phyloP scores from a whole-genome alignment of 345 rosid species.

The Eucalyptus rudis region DNA sequence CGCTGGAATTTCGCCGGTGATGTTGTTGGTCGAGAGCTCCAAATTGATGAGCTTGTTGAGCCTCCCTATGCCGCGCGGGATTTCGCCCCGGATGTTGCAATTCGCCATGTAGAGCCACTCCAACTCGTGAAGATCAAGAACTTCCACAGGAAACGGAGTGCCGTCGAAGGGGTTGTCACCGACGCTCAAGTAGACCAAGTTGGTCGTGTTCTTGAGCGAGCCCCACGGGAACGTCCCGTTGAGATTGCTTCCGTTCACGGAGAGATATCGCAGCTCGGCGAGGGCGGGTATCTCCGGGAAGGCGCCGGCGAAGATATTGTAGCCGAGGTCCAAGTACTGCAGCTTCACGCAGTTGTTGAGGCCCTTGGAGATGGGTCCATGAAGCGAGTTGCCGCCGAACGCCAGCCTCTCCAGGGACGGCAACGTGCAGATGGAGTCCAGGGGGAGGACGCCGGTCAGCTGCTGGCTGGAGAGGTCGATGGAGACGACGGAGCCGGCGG shows the following conservation, averaged over 20 bases:
- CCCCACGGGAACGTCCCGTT: slow-evolving; percentile 25
- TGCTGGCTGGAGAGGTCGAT: slow-evolving; percentile 16
- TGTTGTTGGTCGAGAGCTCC: slow-evolving; percentile 13
- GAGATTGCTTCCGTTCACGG: not conserved
- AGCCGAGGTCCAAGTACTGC: slow-evolving; percentile 3
- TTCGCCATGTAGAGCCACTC: slow-evolving; percentile 22
- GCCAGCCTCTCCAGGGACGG: slow-evolving; percentile 1
- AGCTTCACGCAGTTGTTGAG: not conserved
- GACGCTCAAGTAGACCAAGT: slow-evolving; percentile 11
- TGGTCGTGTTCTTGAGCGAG: slow-evolving; percentile 7
- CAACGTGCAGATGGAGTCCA: not conserved
- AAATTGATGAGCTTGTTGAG: slow-evolving; percentile 15
- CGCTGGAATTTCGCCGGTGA: slow-evolving; percentile 10
- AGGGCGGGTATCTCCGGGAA: slow-evolving; percentile 4
- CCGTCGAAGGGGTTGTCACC: slow-evolving; percentile 25
- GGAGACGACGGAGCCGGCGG: slow-evolving; percentile 5
- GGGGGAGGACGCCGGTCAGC: slow-evolving; percentile 4
- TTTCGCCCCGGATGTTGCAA: slow-evolving; percentile 17
- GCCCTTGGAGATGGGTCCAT: not conserved
- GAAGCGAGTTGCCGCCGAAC: not conserved
- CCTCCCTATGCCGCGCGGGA: slow-evolving; percentile 20
- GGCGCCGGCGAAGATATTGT: not conserved
- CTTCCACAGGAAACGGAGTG: slow-evolving; percentile 14
- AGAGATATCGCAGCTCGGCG: not conserved
- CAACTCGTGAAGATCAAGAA: slow-evolving; percentile 11